Conservation (phyloP, 208 protist species). For the Leishmania braziliensis region DNA sequence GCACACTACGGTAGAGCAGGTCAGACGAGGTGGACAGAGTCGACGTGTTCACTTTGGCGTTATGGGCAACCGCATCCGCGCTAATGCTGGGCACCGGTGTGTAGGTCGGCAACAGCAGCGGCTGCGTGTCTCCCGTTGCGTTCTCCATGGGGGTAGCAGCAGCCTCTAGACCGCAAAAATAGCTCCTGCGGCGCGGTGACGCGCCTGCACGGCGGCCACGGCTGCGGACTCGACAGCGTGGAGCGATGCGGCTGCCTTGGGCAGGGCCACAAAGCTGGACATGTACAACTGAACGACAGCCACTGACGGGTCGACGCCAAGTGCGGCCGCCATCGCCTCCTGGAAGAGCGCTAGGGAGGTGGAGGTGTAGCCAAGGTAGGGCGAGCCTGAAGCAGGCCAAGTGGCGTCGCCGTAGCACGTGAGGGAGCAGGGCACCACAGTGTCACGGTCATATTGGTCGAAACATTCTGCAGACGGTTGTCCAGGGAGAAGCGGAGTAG, state of each 20-base stretch:
- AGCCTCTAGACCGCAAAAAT: not conserved
- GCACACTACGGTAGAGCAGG: slow-evolving; percentile 47
- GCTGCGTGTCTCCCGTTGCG: not conserved
- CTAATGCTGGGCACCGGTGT: slow-evolving; percentile 40
- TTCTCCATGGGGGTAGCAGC: not conserved
- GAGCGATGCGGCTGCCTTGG: not conserved
- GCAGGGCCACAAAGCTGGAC: slow-evolving; percentile 18
- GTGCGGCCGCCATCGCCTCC: slow-evolving; percentile 18
- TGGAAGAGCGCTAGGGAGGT: slow-evolving; percentile 39
- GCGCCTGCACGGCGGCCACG: slow-evolving; percentile 12
- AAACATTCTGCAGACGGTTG: slow-evolving; percentile 28
- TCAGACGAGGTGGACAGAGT: slow-evolving; percentile 39
- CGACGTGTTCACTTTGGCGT: slow-evolving; percentile 15
- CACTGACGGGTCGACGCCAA: slow-evolving; percentile 36
- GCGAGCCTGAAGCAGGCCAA: slow-evolving; percentile 2
- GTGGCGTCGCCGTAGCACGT: slow-evolving; percentile 42
- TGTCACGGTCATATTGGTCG: slow-evolving; percentile 22
- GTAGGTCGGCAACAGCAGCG: slow-evolving; percentile 37
- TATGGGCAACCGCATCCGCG: slow-evolving; percentile 30
- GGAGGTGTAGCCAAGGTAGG: slow-evolving; percentile 19
- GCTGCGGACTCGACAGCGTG: not conserved
- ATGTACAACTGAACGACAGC: slow-evolving; percentile 30
- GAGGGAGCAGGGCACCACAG: slow-evolving; percentile 35
- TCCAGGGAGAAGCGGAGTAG: slow-evolving; percentile 35
- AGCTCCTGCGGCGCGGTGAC: slow-evolving; percentile 1